phyloP scores from a whole-genome alignment of 148 eudicot genomes.

The Fagopyrum tataricum region DNA sequence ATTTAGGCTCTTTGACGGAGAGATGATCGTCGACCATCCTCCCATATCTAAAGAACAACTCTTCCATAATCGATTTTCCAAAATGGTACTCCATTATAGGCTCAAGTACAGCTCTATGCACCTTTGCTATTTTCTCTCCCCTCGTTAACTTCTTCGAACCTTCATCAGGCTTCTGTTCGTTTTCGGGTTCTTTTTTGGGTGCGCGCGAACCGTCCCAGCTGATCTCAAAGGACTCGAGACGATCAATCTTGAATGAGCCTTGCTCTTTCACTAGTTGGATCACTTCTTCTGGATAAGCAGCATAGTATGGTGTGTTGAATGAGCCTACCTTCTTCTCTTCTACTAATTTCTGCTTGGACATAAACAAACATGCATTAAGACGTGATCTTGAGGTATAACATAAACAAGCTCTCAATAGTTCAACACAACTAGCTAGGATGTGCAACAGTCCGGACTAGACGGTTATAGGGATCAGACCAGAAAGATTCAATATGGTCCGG shows the following conservation, averaged over 20 bases:
- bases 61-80: conserved; percentile 41
- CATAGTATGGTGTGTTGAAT: conserved; percentile 61
- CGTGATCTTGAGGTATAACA: neutral
- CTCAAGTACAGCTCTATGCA: conserved; percentile 55
- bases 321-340: conserved; percentile 59
- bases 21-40: conserved; percentile 32
- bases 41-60: conserved; percentile 37
- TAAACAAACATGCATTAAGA: too few relatives aligned
- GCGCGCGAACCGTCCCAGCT: conserved; percentile 35
- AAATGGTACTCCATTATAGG: conserved; percentile 51
- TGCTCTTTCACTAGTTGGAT: conserved; percentile 29
- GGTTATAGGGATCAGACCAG: too few relatives aligned
- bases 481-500: too few relatives aligned
- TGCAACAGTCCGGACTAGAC: too few relatives aligned
- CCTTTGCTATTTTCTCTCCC: conserved; percentile 41
- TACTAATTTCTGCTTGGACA: conserved; percentile 35
- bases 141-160: conserved; percentile 14
- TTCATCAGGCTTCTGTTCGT: neutral
- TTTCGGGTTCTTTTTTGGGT: neutral
- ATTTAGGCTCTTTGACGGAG: conserved; percentile 15
- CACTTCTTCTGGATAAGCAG: conserved; percentile 53
- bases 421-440: too few relatives aligned
- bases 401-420: neutral
- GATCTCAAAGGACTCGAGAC: conserved; percentile 32
- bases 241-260: conserved; percentile 42